phyloP scores from a whole-genome alignment of 2,329 filamentous ascomycete species.

The Daldinia sp. region DNA sequence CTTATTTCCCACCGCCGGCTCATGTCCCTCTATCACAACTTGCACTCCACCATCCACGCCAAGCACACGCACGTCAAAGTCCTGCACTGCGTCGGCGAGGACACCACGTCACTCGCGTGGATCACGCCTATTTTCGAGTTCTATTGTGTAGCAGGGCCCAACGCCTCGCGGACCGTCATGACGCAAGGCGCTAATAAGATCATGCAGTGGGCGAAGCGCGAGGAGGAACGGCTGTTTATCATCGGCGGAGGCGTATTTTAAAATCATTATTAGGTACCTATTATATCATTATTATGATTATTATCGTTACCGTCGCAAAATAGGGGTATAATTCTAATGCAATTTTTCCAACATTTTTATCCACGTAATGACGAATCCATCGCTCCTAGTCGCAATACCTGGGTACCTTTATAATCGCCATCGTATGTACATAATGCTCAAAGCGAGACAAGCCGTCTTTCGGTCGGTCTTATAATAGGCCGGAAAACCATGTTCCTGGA shows the following conservation, averaged over 20 bases:
- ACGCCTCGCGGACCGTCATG: constrained; percentile 72
- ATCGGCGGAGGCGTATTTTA: constrained; percentile 93
- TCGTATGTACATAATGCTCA: background rate
- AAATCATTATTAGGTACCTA: constrained; percentile 19
- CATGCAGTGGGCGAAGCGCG: constrained; percentile 88
- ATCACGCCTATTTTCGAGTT: constrained; percentile 91
- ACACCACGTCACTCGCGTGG: constrained; percentile 88
- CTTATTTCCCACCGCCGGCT: constrained; percentile 75
- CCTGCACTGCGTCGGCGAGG: constrained; percentile 80
- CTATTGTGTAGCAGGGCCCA: constrained; percentile 91
- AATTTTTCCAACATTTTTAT: background rate
- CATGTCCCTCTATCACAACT: constrained; percentile 84
- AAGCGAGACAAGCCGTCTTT: background rate
- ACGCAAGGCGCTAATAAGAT: constrained; percentile 90
- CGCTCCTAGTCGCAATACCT: background rate
- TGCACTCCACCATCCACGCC: constrained; percentile 87
- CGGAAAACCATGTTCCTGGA: constrained; percentile 6
- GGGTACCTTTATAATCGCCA: background rate
- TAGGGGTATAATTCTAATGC: background rate
- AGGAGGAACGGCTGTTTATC: constrained; percentile 95
- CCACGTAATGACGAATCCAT: background rate
- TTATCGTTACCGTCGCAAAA: background rate
- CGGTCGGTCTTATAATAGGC: constrained; percentile 3
- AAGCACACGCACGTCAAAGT: constrained; percentile 89
- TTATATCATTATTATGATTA: background rate